A percentile compares a stretch with the other conserved stretches of the same genome.
Evolutionary conservation across 2,329 filamentous ascomycete species (phyloP).

Genomic region (Claviceps sorghi): DNA sequence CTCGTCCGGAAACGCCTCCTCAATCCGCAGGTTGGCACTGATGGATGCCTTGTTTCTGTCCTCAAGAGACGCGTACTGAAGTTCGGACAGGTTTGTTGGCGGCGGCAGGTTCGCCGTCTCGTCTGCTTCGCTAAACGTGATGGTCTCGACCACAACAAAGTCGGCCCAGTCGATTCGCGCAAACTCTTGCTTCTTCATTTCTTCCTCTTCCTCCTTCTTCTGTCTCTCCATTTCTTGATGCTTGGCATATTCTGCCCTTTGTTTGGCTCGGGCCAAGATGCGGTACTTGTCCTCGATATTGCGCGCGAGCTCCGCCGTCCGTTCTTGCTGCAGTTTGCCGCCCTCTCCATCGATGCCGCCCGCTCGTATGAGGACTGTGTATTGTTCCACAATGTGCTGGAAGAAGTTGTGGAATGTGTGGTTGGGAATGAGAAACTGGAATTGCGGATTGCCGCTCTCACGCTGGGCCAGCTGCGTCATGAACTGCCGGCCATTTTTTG

Average conservation of each 20-base stretch:
- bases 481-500: constrained; percentile 82
- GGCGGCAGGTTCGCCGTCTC: constrained; percentile 75
- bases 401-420: constrained; percentile 97
- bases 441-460: constrained; percentile 83
- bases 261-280: constrained; percentile 64
- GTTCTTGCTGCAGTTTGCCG: constrained; percentile 56
- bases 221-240: constrained; percentile 73
- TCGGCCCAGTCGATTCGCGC: constrained; percentile 96
- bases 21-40: constrained; percentile 67
- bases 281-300: constrained; percentile 70
- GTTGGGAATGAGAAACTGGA: constrained; percentile 88
- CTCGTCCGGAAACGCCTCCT: constrained; percentile 84
- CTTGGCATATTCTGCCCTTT: constrained; percentile 76
- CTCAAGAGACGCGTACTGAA: constrained; percentile 88
- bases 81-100: constrained; percentile 75
- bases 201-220: constrained; percentile 76
- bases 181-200: constrained; percentile 61
- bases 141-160: constrained; percentile 89
- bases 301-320: constrained; percentile 55
- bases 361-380: constrained; percentile 60
- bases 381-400: constrained; percentile 82
- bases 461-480: constrained; percentile 81
- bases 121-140: constrained; percentile 79
- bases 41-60: constrained; percentile 88
- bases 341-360: constrained; percentile 51